Evolutionary conservation across 1,284 basidiomycete species (phyloP), one percentile per base, ranked within the genome.

Genomic region (Ceratobasidium sp.): DNA sequence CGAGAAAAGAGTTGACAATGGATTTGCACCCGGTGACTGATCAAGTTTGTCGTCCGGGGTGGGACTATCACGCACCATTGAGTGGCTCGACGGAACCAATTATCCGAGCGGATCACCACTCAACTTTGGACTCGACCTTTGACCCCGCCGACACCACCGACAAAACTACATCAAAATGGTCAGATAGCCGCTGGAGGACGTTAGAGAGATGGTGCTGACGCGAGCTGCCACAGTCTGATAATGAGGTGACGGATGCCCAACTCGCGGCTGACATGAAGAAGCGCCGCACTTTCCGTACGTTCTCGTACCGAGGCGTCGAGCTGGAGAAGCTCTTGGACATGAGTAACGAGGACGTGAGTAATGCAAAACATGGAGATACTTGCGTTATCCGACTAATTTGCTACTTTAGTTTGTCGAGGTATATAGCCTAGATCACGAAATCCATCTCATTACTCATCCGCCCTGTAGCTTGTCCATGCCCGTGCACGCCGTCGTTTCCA

Each of bases 401-500:
- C 48, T 72, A 45, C 58, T 71, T 18, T 75, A 92, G 91, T 92
- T 92, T 78, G 88, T 92, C 79, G 89, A 92, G 81, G 90, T 91
- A 85, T 74, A 85, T 79, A 59, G 36, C 14, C 14, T 6, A 14
- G 53, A 12, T 64, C n/a, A 28, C 41, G 23, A 34, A 53, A 43
- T 43, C 23, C 26, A 26, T 39, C 3, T 8, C 1, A 10, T 28
- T 59, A 55, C 43, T 53, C 39, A 61, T 45, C 50, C 64, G 41
- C 50, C 23, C 71, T 21, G n/a, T 82, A 96, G 91, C 89, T 99
- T 82, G 97, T 99, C 77, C 97, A 98, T 83, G 95, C 97, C 77
- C 96, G 97, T 83, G 97, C 97, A 73, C 95, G 97, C 80, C 90
- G 97, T 83, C 94, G 96, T 84, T 99, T 99, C 92, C 92, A 96